Evolutionary conservation across 78 protist species (phyloP).

Genomic region (Dictyostelium brefeldianum): DNA sequence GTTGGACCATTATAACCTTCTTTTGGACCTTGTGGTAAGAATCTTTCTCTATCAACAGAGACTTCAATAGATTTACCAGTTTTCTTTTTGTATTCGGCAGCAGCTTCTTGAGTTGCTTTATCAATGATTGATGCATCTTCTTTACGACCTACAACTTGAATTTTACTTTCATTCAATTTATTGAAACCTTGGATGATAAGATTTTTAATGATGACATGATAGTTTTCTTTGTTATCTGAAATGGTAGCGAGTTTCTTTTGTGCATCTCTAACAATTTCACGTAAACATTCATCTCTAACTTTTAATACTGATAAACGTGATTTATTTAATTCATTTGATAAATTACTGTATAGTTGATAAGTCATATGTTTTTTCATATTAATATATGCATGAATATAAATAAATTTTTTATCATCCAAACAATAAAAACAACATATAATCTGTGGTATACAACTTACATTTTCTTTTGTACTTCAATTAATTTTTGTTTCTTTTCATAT

Average conservation of each 20-base stretch:
- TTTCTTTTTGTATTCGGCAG: slow-evolving; percentile 27
- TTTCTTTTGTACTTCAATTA: slow-evolving; percentile 89
- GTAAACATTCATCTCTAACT: slow-evolving; percentile 85
- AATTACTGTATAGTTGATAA: slow-evolving; percentile 32
- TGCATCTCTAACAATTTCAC: slow-evolving; percentile 65
- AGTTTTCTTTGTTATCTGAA: slow-evolving; percentile 42
- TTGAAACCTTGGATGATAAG: slow-evolving; percentile 78
- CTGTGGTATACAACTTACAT: slow-evolving; percentile 46
- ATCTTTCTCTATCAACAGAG: slow-evolving; percentile 47
- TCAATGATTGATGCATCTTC: slow-evolving; percentile 42
- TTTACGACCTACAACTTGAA: slow-evolving; percentile 72
- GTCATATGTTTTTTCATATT: not conserved
- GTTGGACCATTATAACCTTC: slow-evolving; percentile 61
- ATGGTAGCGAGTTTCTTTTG: slow-evolving; percentile 62
- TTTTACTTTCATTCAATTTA: slow-evolving; percentile 49
- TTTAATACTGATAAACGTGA: slow-evolving; percentile 84
- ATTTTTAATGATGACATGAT: slow-evolving; percentile 56
- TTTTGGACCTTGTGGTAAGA: slow-evolving; percentile 82
- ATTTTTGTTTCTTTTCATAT: slow-evolving; percentile 89
- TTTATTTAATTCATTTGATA: slow-evolving; percentile 83
- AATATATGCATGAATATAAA: too few species aligned
- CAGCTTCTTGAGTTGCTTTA: slow-evolving; percentile 46
- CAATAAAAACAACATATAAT: not conserved
- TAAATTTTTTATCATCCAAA: too few species aligned
- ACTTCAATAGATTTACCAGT: slow-evolving; percentile 22